Evolutionary conservation across 1,284 basidiomycete genomes (phyloP), one percentile per base, ranked within the genome.

Genomic region (Athelia psychrophila): DNA sequence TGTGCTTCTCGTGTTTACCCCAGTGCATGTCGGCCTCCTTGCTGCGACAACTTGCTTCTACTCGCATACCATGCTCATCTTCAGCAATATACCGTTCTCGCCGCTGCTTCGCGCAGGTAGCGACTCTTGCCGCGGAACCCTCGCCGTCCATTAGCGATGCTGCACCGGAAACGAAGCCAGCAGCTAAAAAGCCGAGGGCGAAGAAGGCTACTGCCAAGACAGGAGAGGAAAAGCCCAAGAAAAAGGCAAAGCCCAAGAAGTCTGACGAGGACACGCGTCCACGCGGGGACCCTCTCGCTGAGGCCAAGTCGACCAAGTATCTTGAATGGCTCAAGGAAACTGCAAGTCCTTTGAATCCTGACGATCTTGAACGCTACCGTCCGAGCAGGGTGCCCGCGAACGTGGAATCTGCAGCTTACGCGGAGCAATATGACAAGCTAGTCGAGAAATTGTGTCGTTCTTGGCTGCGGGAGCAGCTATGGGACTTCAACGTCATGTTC

Each of bases 401-500:
- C 60, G 25, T 64, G 4, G 64, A 68, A 8, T 74, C 75, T 3
- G 63, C 67, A 2, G 58, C 71, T 51, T 91, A 87, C 61, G 73
- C 77, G 45, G 53, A 59, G n/a, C 69, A 78, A 48, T 88, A 87
- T 59, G 71, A 73, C 30, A 60, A 67, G 16, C 66, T 85, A 18
- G 54, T 80, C 44, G 74, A 78, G 42, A 73, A 66, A 2, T 68
- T 91, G 18, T 75, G 76, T 54, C 76, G 76, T n/a, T 80, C 85
- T 9, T 91, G 91, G 64, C 85, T 76, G 57, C 75, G 71, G 53
- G 67, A 72, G 32, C 88, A 90, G 60, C 70, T 91, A 24, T 75
- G 72, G n/a, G 60, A 69, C 44, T 83, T 87, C 56, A 59, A 79
- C 13, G 62, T 57, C 80, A 46, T 80, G 59, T 36, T 68, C 64